phyloP scores from a whole-genome alignment of 768 basidiomycete genomes.

The Pleurotus eryngii region DNA sequence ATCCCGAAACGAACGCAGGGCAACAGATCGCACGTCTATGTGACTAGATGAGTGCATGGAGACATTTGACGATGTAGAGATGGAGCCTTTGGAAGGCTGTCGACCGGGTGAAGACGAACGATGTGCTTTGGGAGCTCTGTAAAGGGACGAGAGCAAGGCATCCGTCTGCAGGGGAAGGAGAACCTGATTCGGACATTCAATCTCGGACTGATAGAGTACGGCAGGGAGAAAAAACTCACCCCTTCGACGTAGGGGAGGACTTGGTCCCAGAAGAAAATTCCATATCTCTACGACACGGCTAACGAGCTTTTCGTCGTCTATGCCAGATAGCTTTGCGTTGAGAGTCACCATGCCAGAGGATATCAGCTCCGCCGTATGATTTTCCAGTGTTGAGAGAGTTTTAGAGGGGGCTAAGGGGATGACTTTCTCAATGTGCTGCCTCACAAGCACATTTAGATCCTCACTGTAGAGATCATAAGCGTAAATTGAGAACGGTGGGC shows the following conservation, averaged over 20 bases:
- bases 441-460: constrained; percentile 82
- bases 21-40: constrained; percentile 81
- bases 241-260: constrained; percentile 87
- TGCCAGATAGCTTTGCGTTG: constrained; percentile 73
- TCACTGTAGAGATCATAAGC: constrained; percentile 47
- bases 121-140: constrained; percentile 60
- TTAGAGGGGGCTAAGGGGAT: constrained; percentile 72
- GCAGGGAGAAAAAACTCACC: constrained; percentile 38
- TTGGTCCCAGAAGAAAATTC: constrained; percentile 93
- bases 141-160: constrained; percentile 61
- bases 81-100: constrained; percentile 44
- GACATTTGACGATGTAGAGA: constrained; percentile 27
- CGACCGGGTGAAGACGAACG: constrained; percentile 46
- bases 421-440: constrained; percentile 70
- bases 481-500: background rate
- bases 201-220: background rate
- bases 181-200: constrained; percentile 31
- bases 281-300: constrained; percentile 81
- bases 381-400: constrained; percentile 69
- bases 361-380: constrained; percentile 81
- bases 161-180: constrained; percentile 49
- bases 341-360: constrained; percentile 89
- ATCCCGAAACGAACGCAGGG: constrained; percentile 77
- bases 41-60: constrained; percentile 37
- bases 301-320: constrained; percentile 79